Base-by-base conservation (phyloP, 176 grass and related monocot genomes). In the Cenchrus purpureus region DNA sequence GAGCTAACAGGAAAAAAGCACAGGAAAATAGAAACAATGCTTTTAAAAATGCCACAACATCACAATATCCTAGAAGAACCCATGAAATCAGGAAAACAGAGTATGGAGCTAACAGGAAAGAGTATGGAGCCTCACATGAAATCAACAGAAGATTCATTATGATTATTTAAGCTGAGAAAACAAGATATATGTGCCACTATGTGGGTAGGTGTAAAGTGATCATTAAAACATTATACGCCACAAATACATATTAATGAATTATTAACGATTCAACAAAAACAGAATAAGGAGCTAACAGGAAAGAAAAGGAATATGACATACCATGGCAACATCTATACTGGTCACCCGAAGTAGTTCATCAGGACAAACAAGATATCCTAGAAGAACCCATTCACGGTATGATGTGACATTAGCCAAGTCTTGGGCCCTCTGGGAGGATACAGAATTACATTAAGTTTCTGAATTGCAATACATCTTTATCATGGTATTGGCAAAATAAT, bases 341-440 rank as follows among this genome's bases (percentile, higher is more conserved):
- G 96, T 98, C 80, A 95, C 96, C 64, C 96, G 89, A 78, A 98
- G 93, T 72, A 98, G 89, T 87, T 98, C 96, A 92, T 98, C 96
- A 74, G 96, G 96, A 80, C 96, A 98, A 86, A 95, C 93, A 82
- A 98, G 93, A 88, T 94, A 98, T 13, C 96, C 96, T 86, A 98
- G 83, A 81, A 95, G 81, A 93, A 98, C 89, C 93, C 96, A 98
- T 76, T 98, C 93, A 71, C 91, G 87, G 80, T 98, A 98, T 53
- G 89, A 98, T n/a, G 96, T 98, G 57, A 94, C 96, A 90, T 98
- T 94, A 72, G 96, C 96, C 86, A 98, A 89, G 84, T 98, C 96
- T 90, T 98, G 96, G 80, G 96, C 96, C 86, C 96, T 98, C 96
- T 98, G 87, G 54, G 82, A 82, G n/a, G 45, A 71, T 93, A 84